phyloP scores from a whole-genome alignment of 148 eudicot genomes.

The Gaultheria prostrata region DNA sequence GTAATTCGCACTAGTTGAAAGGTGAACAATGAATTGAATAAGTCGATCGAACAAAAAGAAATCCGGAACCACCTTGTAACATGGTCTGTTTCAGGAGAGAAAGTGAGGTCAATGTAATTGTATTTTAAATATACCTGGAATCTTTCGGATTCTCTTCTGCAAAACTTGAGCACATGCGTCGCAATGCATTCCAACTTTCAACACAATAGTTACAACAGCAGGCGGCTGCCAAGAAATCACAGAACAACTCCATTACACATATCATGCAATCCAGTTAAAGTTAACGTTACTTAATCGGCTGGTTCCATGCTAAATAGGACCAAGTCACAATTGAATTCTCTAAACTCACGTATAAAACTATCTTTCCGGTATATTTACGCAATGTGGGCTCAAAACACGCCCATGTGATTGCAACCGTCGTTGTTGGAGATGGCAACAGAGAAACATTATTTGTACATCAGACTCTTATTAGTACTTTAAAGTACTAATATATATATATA shows the following conservation, averaged over 20 bases:
- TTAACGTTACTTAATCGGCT: background rate
- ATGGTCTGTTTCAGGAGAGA: background rate
- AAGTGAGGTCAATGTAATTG: background rate
- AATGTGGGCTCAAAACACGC: background rate
- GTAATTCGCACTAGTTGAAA: background rate
- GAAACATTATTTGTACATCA: background rate
- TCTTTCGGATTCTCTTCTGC: conserved; percentile 52
- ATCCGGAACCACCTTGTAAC: background rate
- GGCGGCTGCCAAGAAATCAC: conserved; percentile 42
- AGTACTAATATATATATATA: background rate
- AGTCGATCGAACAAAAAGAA: background rate
- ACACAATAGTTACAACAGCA: conserved; percentile 36
- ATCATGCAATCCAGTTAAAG: background rate
- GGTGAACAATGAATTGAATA: background rate
- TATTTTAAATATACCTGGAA: conserved; percentile 36
- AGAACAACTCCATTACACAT: background rate
- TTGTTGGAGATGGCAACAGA: background rate
- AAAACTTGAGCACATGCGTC: conserved; percentile 63
- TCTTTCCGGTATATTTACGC: background rate
- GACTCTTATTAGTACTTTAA: background rate
- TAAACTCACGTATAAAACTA: background rate
- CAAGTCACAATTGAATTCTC: background rate
- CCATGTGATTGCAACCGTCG: background rate
- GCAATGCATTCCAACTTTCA: conserved; percentile 63
- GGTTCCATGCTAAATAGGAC: background rate